phyloP scores from a whole-genome alignment of 116 monocot genomes.

The Cymodocea nodosa region DNA sequence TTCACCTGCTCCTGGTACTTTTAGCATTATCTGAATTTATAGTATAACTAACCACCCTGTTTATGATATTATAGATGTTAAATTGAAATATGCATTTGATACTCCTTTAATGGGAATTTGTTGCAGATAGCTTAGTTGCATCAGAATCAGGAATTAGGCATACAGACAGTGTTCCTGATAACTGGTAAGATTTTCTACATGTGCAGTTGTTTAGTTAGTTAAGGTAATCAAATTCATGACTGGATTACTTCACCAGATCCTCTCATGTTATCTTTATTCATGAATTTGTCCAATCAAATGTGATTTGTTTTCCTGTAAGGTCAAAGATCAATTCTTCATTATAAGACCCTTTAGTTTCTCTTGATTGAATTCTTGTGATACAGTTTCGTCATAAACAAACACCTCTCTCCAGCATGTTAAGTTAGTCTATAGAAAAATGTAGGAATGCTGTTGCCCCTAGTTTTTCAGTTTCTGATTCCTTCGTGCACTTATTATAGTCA shows the following conservation, averaged over 20 bases:
- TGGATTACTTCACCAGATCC: neutral
- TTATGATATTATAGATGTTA: neutral
- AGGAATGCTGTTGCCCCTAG: too few relatives aligned
- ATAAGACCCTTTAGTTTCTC: too few relatives aligned
- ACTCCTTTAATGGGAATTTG: slow-evolving; percentile 13
- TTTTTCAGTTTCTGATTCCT: too few relatives aligned
- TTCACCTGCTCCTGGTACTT: slow-evolving; percentile 5
- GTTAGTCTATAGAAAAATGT: too few relatives aligned
- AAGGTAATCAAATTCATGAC: neutral
- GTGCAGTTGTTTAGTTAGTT: neutral
- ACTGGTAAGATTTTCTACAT: slow-evolving; percentile 18
- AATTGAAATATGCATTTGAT: neutral
- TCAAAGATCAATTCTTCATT: neutral
- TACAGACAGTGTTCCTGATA: slow-evolving; percentile 15
- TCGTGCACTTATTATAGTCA: too few relatives aligned
- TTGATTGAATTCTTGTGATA: too few relatives aligned
- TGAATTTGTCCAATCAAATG: neutral
- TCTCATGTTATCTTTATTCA: neutral
- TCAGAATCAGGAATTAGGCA: slow-evolving; percentile 10
- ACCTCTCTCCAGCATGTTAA: too few relatives aligned
- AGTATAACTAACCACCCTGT: neutral
- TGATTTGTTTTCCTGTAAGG: neutral
- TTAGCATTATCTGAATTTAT: neutral
- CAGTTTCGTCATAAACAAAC: neutral
- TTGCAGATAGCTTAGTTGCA: slow-evolving; percentile 8